Evolutionary conservation across 805 yeast genomes (phyloP).

Genomic region (Jamesozyma jinghongensis): DNA sequence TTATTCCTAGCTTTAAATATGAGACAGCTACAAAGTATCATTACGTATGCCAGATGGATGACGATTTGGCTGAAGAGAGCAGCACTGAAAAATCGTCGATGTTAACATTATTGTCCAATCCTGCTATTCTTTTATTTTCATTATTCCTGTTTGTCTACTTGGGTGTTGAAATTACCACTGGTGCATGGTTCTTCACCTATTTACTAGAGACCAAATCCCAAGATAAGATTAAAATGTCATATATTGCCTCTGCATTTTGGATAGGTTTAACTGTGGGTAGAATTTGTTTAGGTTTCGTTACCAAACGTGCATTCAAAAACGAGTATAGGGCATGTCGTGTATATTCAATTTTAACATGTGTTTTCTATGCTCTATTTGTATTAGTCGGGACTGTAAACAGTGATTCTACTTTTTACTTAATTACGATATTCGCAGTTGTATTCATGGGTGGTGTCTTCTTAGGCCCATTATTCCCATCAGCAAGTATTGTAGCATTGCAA

Average conservation of each 20-base stretch:
- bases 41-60: conserved; percentile 14
- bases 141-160: conserved; percentile 50
- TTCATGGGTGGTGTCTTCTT: conserved; percentile 49
- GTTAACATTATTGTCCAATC: conserved; percentile 20
- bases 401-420: conserved; percentile 13
- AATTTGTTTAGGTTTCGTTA: conserved; percentile 46
- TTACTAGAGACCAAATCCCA: conserved; percentile 47
- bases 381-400: conserved; percentile 15
- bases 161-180: conserved; percentile 62
- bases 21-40: conserved; percentile 34
- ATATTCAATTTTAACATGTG: conserved; percentile 29
- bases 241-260: conserved; percentile 65
- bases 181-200: conserved; percentile 64
- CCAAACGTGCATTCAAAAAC: conserved; percentile 37
- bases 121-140: conserved; percentile 40
- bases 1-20: conserved; percentile 39
- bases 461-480: conserved; percentile 69
- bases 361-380: conserved; percentile 29
- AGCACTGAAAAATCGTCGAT: conserved; percentile 4
- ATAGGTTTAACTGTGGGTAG: conserved; percentile 61
- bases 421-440: conserved; percentile 17
- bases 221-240: conserved; percentile 41
- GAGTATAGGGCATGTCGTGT: conserved; percentile 34
- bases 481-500: conserved; percentile 54
- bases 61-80: conserved; percentile 7